phyloP scores from a whole-genome alignment of 2,329 filamentous ascomycete genomes.

The Fusarium graminum region DNA sequence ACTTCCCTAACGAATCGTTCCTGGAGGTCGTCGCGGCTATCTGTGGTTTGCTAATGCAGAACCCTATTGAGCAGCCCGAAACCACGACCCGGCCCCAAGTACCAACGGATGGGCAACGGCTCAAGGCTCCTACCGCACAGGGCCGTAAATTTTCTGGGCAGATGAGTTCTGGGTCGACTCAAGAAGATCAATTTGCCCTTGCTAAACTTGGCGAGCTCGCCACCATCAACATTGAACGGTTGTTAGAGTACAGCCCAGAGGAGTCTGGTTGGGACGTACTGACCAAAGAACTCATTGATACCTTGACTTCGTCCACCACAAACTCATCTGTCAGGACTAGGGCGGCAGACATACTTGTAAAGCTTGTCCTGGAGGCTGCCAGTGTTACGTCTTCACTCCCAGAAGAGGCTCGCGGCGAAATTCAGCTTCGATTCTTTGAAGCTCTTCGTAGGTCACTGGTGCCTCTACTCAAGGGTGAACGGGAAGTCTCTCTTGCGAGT shows the following conservation, averaged over 20 bases:
- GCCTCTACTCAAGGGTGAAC: conserved; percentile 65
- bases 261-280: conserved; percentile 83
- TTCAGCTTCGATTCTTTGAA: conserved; percentile 79
- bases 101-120: conserved; percentile 46
- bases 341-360: conserved; percentile 74
- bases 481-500: conserved; percentile 67
- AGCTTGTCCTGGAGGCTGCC: conserved; percentile 69
- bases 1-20: conserved; percentile 89
- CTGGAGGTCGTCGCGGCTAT: conserved; percentile 81
- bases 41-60: conserved; percentile 73
- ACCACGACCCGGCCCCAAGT: conserved; percentile 27
- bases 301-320: conserved; percentile 62
- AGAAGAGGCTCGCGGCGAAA: conserved; percentile 65
- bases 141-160: conserved; percentile 62
- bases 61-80: conserved; percentile 44
- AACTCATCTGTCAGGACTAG: conserved; percentile 67
- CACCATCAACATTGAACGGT: conserved; percentile 78
- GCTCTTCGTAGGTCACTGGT: conserved; percentile 72
- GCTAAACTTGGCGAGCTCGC: conserved; percentile 81
- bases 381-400: conserved; percentile 66
- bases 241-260: conserved; percentile 75
- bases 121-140: conserved; percentile 56
- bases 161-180: conserved; percentile 63
- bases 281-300: conserved; percentile 65
- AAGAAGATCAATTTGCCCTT: conserved; percentile 76